Evolutionary conservation across 441 rosid genomes (phyloP).

Genomic region (Biscutella laevigata): DNA sequence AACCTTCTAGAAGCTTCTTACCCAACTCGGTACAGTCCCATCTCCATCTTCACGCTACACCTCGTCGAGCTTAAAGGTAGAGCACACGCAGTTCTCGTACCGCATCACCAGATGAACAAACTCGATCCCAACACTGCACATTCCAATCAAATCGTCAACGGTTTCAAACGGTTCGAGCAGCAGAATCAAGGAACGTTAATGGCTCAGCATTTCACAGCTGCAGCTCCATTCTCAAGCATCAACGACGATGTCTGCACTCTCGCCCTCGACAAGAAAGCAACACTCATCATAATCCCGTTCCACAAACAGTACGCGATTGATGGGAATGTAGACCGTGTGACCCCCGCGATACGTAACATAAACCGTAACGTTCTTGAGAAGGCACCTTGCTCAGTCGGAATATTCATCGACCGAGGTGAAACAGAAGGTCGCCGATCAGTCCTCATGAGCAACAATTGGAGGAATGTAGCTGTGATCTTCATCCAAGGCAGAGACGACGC

Average conservation of each 20-base stretch:
- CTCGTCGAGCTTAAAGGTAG: slow-evolving; percentile 52
- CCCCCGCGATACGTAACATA: slow-evolving; percentile 25
- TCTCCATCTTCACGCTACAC: slow-evolving; percentile 31
- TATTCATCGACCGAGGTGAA: slow-evolving; percentile 40
- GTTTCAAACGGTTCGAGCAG: slow-evolving; percentile 36
- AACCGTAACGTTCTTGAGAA: slow-evolving; percentile 39
- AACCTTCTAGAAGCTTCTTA: slow-evolving; percentile 46
- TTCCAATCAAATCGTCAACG: slow-evolving; percentile 28
- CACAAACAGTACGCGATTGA: slow-evolving; percentile 49
- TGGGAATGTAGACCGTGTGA: slow-evolving; percentile 31
- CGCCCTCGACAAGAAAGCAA: slow-evolving; percentile 36
- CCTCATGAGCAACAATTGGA: slow-evolving; percentile 11
- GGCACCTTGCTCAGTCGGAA: slow-evolving; percentile 50
- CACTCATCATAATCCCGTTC: slow-evolving; percentile 47
- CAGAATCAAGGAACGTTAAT: slow-evolving; percentile 23
- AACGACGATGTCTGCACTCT: slow-evolving; percentile 44
- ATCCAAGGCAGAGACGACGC: slow-evolving; percentile 43
- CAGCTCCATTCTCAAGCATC: slow-evolving; percentile 41
- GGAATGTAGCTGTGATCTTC: slow-evolving; percentile 29
- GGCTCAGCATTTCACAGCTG: slow-evolving; percentile 46
- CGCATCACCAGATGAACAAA: slow-evolving; percentile 26
- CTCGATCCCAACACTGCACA: slow-evolving; percentile 21
- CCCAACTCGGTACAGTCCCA: slow-evolving; percentile 29
- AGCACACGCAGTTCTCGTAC: slow-evolving; percentile 36
- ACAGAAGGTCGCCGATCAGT: slow-evolving; percentile 20